Base-by-base conservation (phyloP, 2,329 filamentous ascomycete genomes). In the Seiridium unicorne region DNA sequence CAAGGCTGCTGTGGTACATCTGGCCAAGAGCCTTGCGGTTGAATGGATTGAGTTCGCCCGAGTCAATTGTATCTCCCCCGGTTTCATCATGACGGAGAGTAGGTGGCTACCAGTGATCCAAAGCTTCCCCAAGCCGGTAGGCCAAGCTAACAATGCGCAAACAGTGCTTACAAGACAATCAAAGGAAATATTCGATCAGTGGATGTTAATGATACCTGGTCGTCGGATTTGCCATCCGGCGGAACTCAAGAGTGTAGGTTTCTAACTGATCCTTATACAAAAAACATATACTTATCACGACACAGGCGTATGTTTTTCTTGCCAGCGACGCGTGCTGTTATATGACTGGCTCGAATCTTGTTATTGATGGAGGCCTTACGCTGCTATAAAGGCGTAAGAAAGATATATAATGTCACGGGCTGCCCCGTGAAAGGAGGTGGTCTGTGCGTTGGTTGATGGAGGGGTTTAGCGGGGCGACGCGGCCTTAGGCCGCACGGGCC, bases 251-350 rank as follows among this genome's bases (percentile, higher is more conserved):
- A 18, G 44, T 11, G 44, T 46, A 46, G 26, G 44, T 46, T 18
- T 18, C 2, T n/a, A 18, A 9, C 3, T 5, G 44, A 5, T 3
- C 6, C 44, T 5, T n/a, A 18, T 7, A 5, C 3, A 9, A 1
- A n/a, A 11, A 5, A 11, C 13, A 11, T 7, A n/a, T 46, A 9
- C 26, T 46, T 5, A 46, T 5, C 7, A 46, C 26, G 4, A n/a
- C 10, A n/a, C 26, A 73, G 69, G 78, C 89, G 26, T 96, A 90
- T 73, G 76, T 96, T 53, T 95, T 92, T 75, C 80, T 96, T 60
- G 89, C 90, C 18, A 91, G 88, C 10, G 91, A 96, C 74, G 91
- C 91, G 3, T 86, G 89, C 18, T 90, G 86, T 58, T 96, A 92
- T 76, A 92, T 89, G 18, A 96, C 91, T 7, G 80, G 80, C 36